These are phyloP conservation scores for Galeopsis tetrahit DNA, from an alignment of 257 asterid genomes.

Conservation along the genomic window DNA sequence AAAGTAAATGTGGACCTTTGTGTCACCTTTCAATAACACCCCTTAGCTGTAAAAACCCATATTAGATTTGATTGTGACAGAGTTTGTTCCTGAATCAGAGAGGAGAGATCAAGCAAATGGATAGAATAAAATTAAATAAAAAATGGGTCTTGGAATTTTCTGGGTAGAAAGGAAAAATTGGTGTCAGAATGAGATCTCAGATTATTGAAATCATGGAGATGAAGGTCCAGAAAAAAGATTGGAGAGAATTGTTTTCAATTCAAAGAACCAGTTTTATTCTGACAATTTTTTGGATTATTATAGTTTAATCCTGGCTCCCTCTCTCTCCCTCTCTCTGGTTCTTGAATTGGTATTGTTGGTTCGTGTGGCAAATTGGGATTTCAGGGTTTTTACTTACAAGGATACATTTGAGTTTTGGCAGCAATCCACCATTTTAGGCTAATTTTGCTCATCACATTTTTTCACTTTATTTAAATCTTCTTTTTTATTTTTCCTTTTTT, in stretches of 20 bases:
- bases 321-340: conserved; percentile 22
- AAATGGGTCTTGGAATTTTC: conserved; percentile 45
- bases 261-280: conserved; percentile 45
- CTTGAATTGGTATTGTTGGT: conserved; percentile 33
- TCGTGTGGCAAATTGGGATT: conserved; percentile 40
- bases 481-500: not conserved
- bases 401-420: conserved; percentile 40
- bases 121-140: conserved; percentile 41
- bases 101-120: conserved; percentile 55
- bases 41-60: conserved; percentile 87
- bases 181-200: conserved; percentile 91
- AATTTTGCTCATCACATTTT: conserved; percentile 41
- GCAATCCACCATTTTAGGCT: conserved; percentile 60
- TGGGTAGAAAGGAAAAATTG: conserved; percentile 48
- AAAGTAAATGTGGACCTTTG: conserved; percentile 71
- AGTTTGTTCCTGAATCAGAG: conserved; percentile 87
- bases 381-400: conserved; percentile 46
- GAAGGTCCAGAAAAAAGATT: conserved; percentile 26
- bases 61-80: conserved; percentile 85
- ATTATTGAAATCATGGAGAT: conserved; percentile 43
- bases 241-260: conserved; percentile 37
- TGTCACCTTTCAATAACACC: conserved; percentile 66
- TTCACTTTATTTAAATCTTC: not conserved
- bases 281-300: conserved; percentile 43
- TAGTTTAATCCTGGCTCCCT: conserved; percentile 28